Base-by-base conservation (phyloP, 1,284 basidiomycete species). In the Caloboletus inedulis region DNA sequence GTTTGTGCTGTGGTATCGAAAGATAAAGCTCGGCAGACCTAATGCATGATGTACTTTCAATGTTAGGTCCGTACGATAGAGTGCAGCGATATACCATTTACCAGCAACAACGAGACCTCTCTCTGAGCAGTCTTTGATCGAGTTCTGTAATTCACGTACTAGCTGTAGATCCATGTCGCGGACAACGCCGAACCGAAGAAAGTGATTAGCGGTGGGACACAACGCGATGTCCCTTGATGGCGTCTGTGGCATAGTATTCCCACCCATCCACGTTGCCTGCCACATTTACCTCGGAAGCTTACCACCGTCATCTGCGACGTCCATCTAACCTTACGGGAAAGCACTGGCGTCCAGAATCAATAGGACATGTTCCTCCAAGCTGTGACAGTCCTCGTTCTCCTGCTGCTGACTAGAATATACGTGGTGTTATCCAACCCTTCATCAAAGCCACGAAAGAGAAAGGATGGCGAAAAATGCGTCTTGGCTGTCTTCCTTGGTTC, bases 21-120 rank as follows among this genome's bases (percentile, higher is more conserved):
- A 85, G 74, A 49, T 90, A 74, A 18, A 91, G 74, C 63, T 90
- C 88, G 19, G 87, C 82, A 21, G 86, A 81, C 88, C 88, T 89
- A 47, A 34, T 42, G 29, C 16, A 47, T 14, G 52, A 34, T 34
- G 41, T 47, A n/a, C 21, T 49, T 53, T 64, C 41, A 58, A 52
- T 52, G 57, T 55, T 25, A 56, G 44, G 53, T 49, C 47, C 51
- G 37, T 33, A 37, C 30, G 53, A 51, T 42, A 46, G 56, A 45
- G 45, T 37, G 30, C 33, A 49, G 46, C 18, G 40, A 66, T 77
- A 51, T 61, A 89, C 89, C 89, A 91, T 75, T 89, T 90, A 40
- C 86, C 79, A 43, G 87, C 85, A 30, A 79, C 73, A 19, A 72
- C 66, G 39, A 87, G 67, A 2, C 82, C 81, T 62, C 84, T 71